Evolutionary conservation across 2,329 filamentous ascomycete species (phyloP), one percentile per base, ranked within the genome.

Genomic region (Sporothrix dimorphospora): DNA sequence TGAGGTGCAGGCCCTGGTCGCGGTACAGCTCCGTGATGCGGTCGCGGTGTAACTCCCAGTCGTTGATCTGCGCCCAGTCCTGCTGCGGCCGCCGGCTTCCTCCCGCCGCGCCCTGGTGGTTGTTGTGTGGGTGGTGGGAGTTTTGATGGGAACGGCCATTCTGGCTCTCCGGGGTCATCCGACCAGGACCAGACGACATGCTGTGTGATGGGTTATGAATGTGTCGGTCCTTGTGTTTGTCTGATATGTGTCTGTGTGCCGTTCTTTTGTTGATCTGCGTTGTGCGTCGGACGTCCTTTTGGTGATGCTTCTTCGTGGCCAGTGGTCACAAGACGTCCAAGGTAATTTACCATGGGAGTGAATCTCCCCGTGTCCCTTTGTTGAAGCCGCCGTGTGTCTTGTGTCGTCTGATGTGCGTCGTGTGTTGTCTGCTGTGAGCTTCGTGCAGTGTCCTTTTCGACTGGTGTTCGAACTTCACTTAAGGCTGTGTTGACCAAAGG

Each of bases 21-120:
- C 75, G 73, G 61, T 80, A 80, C 34, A 80, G 72, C 21, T 75
- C 72, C 0, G 77, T 77, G 73, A 80, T 80, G 16, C 73, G 74
- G 2, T 74, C 73, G 1, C 75, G 75, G 47, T 79, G 75, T 1
- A 69, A 47, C 1, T 77, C 76, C 78, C 78, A 80, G 71, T 79
- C 78, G 11, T 75, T 75, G n/a, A 68, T 67, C 34, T 71, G 72
- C 0, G 73, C 73, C 71, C 71, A 73, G 12, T 72, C 70, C 69
- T 71, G 71, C 71, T 71, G 72, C 2, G 70, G 72, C 19, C 71
- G 72, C n/a, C 63, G 27, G 57, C 34, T 57, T 30, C 34, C 30
- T 5, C 47, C n/a, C 14, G 49, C 49, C 24, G 5, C 49, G 49
- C 49, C 49, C 11, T 53, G 49, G 49, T 53, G 49, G 27, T 63